phyloP scores from a whole-genome alignment of 371 early-diverging fungal genomes.

The Mucor irregularis region DNA sequence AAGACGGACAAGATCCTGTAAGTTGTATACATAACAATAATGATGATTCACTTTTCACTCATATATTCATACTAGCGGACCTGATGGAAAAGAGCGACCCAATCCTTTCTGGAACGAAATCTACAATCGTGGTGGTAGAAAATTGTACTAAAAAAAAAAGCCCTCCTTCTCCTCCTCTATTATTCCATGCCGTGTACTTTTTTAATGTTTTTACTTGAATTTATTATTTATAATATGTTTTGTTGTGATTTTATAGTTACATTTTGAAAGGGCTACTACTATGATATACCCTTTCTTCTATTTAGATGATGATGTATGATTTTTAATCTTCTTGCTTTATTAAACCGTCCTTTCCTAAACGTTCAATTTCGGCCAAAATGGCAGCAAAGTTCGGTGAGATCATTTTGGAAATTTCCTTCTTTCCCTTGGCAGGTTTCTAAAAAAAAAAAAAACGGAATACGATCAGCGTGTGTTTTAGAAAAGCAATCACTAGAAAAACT shows the following conservation, averaged over 20 bases:
- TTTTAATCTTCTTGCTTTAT: conserved; percentile 2
- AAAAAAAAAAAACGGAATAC: neutral
- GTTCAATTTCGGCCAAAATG: conserved; percentile 68
- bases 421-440: conserved; percentile 45
- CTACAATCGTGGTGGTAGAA: conserved; percentile 6
- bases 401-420: conserved; percentile 46
- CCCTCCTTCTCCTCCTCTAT: neutral
- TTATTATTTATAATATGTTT: neutral
- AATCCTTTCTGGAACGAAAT: conserved; percentile 25
- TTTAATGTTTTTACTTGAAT: neutral
- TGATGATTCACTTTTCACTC: neutral
- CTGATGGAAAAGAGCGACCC: conserved; percentile 10
- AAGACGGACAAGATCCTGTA: conserved; percentile 22
- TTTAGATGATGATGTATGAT: too few relatives aligned
- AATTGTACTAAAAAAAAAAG: neutral
- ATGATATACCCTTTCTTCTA: too few relatives aligned
- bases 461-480: too few relatives aligned
- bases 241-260: too few relatives aligned
- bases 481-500: conserved; percentile 5
- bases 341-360: conserved; percentile 24
- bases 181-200: neutral
- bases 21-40: neutral
- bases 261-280: too few relatives aligned
- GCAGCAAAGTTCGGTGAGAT: conserved; percentile 68
- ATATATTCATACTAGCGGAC: conserved; percentile 3